These are phyloP conservation scores for Berkeleyomyces rouxiae DNA, from an alignment of 2,329 filamentous ascomycete species.

Conservation along the genomic window DNA sequence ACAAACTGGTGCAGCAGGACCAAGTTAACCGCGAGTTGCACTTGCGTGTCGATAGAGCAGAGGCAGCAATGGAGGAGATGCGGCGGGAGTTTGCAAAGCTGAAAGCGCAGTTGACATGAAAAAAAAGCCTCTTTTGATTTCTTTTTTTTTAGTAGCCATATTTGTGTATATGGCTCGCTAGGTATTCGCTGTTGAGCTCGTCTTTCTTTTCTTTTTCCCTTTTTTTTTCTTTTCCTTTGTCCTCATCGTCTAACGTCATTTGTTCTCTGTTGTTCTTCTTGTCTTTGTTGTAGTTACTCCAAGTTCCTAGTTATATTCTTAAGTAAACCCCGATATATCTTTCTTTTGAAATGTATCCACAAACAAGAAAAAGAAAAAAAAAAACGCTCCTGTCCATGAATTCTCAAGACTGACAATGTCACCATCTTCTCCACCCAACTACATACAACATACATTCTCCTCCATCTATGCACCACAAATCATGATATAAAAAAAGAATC, in stretches of 20 bases:
- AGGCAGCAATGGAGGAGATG: slow-evolving; percentile 8
- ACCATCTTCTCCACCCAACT: no score
- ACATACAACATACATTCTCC: no score
- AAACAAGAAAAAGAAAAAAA: neutral
- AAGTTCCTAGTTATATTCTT: no score
- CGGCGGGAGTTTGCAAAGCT: slow-evolving; percentile 8
- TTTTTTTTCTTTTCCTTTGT: neutral
- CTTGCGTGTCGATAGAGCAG: slow-evolving; percentile 2
- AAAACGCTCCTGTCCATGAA: neutral
- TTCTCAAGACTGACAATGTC: neutral
- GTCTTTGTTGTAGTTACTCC: no score
- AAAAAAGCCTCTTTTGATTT: neutral
- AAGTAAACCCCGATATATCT: no score
- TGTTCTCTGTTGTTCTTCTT: no score
- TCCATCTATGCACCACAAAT: no score
- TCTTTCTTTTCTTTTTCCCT: neutral
- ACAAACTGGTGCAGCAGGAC: slow-evolving; percentile 4
- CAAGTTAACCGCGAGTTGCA: slow-evolving; percentile 5
- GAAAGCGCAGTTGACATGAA: slow-evolving; percentile 4
- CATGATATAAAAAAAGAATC: no score
- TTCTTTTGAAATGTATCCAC: no score
- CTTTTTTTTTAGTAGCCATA: no score
- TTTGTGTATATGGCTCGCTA: no score
- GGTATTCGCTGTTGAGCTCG: neutral
- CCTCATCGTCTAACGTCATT: no score